Conservation (phyloP, 177 flowering plant species). For the Vitis hybrid region DNA sequence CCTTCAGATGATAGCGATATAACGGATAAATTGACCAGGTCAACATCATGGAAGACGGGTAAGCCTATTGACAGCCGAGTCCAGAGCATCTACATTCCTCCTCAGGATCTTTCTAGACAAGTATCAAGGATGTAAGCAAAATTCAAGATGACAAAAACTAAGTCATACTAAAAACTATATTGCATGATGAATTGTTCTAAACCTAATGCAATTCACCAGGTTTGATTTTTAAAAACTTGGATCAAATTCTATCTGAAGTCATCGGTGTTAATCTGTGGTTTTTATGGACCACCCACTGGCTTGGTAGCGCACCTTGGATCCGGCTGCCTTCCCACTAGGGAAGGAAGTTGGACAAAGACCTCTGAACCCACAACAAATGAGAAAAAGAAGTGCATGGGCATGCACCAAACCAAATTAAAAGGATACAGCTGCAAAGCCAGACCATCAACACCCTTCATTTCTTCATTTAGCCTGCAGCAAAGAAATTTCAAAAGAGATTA, state of each 20-base stretch:
- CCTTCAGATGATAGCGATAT: too few species aligned
- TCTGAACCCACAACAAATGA: not conserved
- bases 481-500: not conserved
- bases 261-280: not conserved
- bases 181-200: not conserved
- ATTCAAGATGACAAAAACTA: slow-evolving; percentile 2
- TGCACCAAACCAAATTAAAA: slow-evolving; percentile 18
- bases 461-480: slow-evolving; percentile 82
- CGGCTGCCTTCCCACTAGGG: too few species aligned
- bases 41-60: slow-evolving; percentile 53
- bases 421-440: slow-evolving; percentile 89
- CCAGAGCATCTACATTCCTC: slow-evolving; percentile 78
- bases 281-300: not conserved
- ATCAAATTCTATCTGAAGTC: not conserved
- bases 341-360: too few species aligned
- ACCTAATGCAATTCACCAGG: too few species aligned
- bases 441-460: slow-evolving; percentile 71
- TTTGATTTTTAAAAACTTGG: not conserved
- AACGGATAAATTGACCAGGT: too few species aligned
- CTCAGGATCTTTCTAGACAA: slow-evolving; percentile 58
- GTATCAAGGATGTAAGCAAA: slow-evolving; percentile 38
- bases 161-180: not conserved
- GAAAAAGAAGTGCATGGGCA: not conserved
- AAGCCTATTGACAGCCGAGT: slow-evolving; percentile 64
- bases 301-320: not conserved